Conservation (phyloP, 2,329 filamentous ascomycete genomes). For the Aspergillus luchuensis region DNA sequence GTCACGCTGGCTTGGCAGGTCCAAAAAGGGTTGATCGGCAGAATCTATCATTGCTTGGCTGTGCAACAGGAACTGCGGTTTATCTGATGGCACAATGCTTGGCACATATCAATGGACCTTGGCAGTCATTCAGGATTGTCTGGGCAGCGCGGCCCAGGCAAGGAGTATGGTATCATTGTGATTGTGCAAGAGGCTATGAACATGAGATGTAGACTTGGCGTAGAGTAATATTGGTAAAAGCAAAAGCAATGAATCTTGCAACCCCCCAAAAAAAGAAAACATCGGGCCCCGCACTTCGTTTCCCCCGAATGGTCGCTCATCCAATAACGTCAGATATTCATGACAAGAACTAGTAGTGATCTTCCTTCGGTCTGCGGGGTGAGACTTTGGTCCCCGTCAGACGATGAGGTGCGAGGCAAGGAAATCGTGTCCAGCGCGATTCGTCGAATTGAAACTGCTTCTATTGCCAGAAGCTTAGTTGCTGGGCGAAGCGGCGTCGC, state of each 20-base stretch:
- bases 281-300: conserved; percentile 2
- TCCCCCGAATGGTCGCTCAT: not conserved
- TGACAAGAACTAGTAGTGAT: not conserved
- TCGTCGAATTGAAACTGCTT: not conserved
- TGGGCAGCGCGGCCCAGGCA: not conserved
- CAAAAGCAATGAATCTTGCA: not conserved
- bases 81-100: conserved; percentile 19
- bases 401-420: conserved; percentile 5
- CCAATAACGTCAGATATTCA: conserved; percentile 7
- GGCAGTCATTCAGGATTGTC: conserved; percentile 12
- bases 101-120: conserved; percentile 17
- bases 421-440: conserved; percentile 23
- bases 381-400: not conserved
- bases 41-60: conserved; percentile 17
- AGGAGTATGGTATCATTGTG: conserved; percentile 13
- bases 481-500: conserved; percentile 2
- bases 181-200: not conserved
- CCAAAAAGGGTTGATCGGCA: not conserved
- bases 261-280: conserved; percentile 7
- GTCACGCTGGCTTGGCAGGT: not conserved
- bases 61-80: conserved; percentile 14
- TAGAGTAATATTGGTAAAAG: not conserved
- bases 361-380: not conserved
- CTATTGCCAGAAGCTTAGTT: not conserved
- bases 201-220: not conserved